Evolutionary conservation across 108 stramenopile species (phyloP), one percentile per base, ranked within the genome.

Genomic region (Skeletonema marinoi): DNA sequence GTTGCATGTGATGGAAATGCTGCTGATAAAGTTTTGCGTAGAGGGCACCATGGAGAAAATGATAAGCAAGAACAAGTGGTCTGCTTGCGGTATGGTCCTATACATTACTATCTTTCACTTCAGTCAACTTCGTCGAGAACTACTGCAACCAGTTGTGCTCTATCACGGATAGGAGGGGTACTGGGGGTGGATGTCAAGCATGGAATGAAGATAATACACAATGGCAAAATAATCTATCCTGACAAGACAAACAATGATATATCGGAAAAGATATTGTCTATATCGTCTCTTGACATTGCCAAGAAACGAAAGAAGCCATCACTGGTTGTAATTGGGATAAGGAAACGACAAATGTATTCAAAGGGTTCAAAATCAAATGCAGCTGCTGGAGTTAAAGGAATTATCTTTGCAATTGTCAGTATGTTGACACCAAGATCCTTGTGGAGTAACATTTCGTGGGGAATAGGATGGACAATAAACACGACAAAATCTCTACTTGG

Each of bases 261-360:
- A 7, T 75, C 81, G 3, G 69, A 71, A 29, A 65, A 81, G 62
- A 21, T 81, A 44, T 61, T 81, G 25, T 64, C 75, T 21, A 75
- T 81, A 10, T 73, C 81, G 3, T 61, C 62, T 17, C 13, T 63
- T 17, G 81, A 81, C 59, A 31, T 81, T 32, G 60, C 73, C 33
- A 63, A 71, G 30, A 60, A 51, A 17, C 69, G 81, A 3, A 81
- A 81, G 62, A 81, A 81, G 11, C 81, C 81, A 7, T 81, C 81
- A 16, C 65, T 81, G 65, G 65, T 75, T 38, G 71, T 81, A 11
- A 81, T 75, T 70, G 81, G 81, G 56, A 41, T 71, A 51, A 68
- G 81, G 31, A n/a, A 69, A 46, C 32, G 46, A 36, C 41, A 67
- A 32, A 0, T 21, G 3, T 16, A 30, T 17, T 32, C 16, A 33